Evolutionary conservation across 2,329 filamentous ascomycete species (phyloP).

Genomic region (Alternaria dauci): DNA sequence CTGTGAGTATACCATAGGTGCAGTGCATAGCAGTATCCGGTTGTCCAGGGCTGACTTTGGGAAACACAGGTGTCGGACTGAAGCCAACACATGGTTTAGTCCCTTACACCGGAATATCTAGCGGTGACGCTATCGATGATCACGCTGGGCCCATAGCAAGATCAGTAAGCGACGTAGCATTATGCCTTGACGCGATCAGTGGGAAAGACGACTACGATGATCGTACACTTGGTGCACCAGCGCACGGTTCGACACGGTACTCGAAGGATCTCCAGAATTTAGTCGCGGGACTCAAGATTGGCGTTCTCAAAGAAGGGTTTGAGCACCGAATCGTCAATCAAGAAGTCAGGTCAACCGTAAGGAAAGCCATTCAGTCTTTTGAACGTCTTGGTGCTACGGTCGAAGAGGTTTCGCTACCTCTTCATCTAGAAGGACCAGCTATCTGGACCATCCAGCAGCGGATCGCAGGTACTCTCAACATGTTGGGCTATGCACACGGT

Average conservation of each 20-base stretch:
- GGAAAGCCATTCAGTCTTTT: conserved; percentile 52
- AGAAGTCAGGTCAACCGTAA: conserved; percentile 53
- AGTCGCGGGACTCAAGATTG: conserved; percentile 36
- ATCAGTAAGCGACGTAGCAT: conserved; percentile 34
- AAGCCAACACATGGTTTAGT: conserved; percentile 61
- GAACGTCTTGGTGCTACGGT: conserved; percentile 58
- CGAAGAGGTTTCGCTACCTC: conserved; percentile 37
- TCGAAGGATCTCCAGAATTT: conserved; percentile 21
- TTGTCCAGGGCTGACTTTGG: neutral
- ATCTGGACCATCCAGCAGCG: conserved; percentile 50
- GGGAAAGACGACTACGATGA: conserved; percentile 45
- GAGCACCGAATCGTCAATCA: conserved; percentile 45
- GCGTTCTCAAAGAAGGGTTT: conserved; percentile 39
- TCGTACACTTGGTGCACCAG: conserved; percentile 38
- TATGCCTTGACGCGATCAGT: conserved; percentile 41
- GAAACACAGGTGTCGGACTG: conserved; percentile 32
- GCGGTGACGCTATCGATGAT: conserved; percentile 52
- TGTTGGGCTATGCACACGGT: conserved; percentile 41
- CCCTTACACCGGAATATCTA: conserved; percentile 60
- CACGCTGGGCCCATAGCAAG: conserved; percentile 51
- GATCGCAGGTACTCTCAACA: conserved; percentile 56
- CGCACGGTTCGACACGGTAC: conserved; percentile 35
- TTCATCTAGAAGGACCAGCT: conserved; percentile 52
- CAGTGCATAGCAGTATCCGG: too few relatives aligned
- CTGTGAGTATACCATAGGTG: conserved; percentile 21